Evolutionary conservation across 192 early-diverging fungal genomes (phyloP).

Genomic region (Backusella mclennaniae): DNA sequence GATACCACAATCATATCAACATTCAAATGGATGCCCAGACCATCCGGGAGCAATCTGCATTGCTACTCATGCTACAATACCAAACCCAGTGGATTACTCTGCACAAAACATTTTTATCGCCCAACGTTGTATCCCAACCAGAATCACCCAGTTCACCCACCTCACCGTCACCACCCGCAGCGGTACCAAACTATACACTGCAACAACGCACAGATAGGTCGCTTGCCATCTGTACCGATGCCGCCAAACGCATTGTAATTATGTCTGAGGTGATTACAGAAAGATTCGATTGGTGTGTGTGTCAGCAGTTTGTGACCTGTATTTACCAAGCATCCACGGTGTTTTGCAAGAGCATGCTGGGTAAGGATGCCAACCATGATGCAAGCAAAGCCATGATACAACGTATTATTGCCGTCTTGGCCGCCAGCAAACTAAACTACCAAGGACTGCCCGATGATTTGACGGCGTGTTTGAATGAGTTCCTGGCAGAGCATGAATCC

Average conservation of each 20-base stretch:
- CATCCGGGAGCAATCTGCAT: conserved; percentile 19
- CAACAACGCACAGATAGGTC: conserved; percentile 19
- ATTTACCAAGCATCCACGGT: conserved; percentile 30
- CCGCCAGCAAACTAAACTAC: conserved; percentile 20
- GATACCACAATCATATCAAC: neutral
- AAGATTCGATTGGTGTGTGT: conserved; percentile 30
- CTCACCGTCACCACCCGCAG: neutral
- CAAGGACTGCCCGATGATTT: conserved; percentile 32
- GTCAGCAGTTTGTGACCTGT: conserved; percentile 31
- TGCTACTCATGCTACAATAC: conserved; percentile 35
- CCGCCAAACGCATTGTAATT: conserved; percentile 26
- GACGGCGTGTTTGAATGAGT: conserved; percentile 27
- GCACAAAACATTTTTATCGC: conserved; percentile 31
- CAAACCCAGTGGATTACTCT: conserved; percentile 36
- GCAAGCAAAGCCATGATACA: conserved; percentile 23
- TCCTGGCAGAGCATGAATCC: conserved; percentile 21
- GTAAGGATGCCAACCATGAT: neutral
- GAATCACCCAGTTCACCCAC: neutral
- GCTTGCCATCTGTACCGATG: conserved; percentile 27
- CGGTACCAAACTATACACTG: neutral
- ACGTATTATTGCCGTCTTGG: conserved; percentile 27
- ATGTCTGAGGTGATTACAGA: conserved; percentile 23
- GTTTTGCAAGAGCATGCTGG: conserved; percentile 17
- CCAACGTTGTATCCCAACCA: neutral
- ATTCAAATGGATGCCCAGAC: conserved; percentile 16